Conservation (phyloP, 2,329 filamentous ascomycete species). For the Aspergillus neoniger region DNA sequence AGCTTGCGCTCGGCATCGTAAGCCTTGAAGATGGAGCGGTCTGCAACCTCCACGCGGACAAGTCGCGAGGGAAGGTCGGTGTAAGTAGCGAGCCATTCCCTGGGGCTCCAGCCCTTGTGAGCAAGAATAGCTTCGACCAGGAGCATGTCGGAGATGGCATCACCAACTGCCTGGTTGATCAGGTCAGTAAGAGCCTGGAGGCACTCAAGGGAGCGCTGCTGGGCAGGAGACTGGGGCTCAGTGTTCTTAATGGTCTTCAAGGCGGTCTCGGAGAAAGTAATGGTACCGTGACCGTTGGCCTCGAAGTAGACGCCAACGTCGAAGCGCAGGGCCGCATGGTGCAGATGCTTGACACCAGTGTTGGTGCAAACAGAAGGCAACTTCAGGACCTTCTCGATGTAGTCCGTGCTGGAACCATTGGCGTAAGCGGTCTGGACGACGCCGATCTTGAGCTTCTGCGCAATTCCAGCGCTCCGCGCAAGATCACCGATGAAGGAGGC, state of each 20-base stretch:
- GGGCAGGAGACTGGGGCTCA: constrained; percentile 84
- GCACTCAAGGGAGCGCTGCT: constrained; percentile 84
- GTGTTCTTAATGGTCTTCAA: constrained; percentile 75
- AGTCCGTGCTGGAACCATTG: constrained; percentile 91
- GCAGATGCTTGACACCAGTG: constrained; percentile 95
- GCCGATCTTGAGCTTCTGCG: constrained; percentile 81
- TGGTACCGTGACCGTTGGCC: constrained; percentile 95
- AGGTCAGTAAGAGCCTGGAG: constrained; percentile 81
- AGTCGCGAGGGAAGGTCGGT: constrained; percentile 91
- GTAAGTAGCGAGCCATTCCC: constrained; percentile 92
- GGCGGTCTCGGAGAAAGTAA: constrained; percentile 87
- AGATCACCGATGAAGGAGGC: constrained; percentile 93
- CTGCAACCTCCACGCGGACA: constrained; percentile 84
- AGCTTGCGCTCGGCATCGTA: constrained; percentile 90
- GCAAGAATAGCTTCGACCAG: constrained; percentile 95
- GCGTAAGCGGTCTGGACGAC: constrained; percentile 98
- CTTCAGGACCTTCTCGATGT: constrained; percentile 82
- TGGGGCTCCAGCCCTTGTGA: constrained; percentile 86
- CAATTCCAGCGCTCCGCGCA: constrained; percentile 74
- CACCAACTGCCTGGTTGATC: constrained; percentile 97
- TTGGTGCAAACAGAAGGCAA: constrained; percentile 90
- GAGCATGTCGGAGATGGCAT: constrained; percentile 92
- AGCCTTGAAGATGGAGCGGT: constrained; percentile 87
- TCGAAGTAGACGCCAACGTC: constrained; percentile 98
- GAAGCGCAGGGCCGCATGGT: constrained; percentile 93